Evolutionary conservation across 1,284 basidiomycete species (phyloP), one percentile per base, ranked within the genome.

Genomic region (Agaricales sp.): DNA sequence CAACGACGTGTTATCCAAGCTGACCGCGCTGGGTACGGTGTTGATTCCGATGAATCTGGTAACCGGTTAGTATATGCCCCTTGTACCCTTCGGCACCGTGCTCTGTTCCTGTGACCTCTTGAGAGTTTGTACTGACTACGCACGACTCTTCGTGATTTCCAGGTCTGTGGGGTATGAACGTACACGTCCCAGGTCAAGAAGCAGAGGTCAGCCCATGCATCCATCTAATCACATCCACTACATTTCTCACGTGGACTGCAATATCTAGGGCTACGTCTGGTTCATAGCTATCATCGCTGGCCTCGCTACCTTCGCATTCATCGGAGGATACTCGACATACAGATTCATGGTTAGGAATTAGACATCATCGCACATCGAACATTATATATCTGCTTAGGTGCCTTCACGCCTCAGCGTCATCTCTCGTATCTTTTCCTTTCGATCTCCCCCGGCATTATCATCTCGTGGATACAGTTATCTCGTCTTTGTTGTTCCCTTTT

Each of bases 1-100:
- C 71, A 99, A 99, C 68, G 94, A 99, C 63, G 95, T 99, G 2
- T 79, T 99, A 3, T 92, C 89, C n/a, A 98, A 98, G 71, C 74
- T 99, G 53, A 99, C 96, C 0, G 96, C 96, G 4, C 77, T 99
- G 37, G 96, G 96, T 80, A 98, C 96, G 0, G 84, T 99, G 2
- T 82, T 99, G 54, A 87, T 99, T 59, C 92, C 92, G 14, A 95
- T 96, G 92, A 96, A 96, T 65, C 68, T 97, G 63, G 80, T 96
- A 44, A 96, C 93, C 12, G 92, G 91, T 46, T 64, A 77, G 55
- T 61, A 46, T 30, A 4, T 49, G 38, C 21, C 24, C 25, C 47
- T 41, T 47, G 39, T 48, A 19, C 19, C 38, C 38, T 37, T 8
- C 14, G 45, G 22, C 16, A 14, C 30, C 16, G 23, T 38, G 35